Percentiles rank a stretch among this genome's conserved stretches.
These are phyloP conservation scores for Alternaria triticina DNA, from an alignment of 2,329 filamentous ascomycete species.

Conservation along the genomic window DNA sequence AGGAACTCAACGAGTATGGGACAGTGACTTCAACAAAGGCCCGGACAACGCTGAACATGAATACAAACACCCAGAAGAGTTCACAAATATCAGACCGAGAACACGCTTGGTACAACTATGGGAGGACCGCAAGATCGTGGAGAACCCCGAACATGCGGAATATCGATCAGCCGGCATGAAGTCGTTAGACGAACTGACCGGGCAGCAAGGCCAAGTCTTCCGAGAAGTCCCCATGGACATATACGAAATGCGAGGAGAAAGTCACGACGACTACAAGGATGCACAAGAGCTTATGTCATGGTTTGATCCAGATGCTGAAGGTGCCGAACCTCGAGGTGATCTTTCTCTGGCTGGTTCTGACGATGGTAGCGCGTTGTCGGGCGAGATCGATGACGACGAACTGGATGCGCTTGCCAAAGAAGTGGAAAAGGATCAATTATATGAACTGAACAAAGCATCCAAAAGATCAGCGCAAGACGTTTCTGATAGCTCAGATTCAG, in stretches of 20 bases:
- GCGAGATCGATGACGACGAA: neutral
- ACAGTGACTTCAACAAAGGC: neutral
- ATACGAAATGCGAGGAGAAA: neutral
- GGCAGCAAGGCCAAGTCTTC: neutral
- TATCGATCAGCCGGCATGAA: neutral
- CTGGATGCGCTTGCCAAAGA: neutral
- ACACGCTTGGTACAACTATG: neutral
- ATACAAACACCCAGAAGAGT: neutral
- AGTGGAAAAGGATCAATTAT: neutral
- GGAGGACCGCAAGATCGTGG: neutral
- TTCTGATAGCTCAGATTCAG: neutral
- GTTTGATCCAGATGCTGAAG: neutral
- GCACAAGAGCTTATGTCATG: neutral
- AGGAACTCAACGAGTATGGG: neutral
- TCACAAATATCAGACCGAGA: neutral
- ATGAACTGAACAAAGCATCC: neutral
- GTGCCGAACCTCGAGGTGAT: neutral
- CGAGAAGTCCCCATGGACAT: neutral
- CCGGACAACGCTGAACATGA: neutral
- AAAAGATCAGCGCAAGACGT: neutral
- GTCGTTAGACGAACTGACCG: neutral
- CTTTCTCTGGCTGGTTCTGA: neutral
- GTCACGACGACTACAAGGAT: neutral
- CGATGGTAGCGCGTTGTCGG: neutral
- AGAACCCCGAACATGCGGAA: neutral